Evolutionary conservation across 2,329 filamentous ascomycete genomes (phyloP), one percentile per base, ranked within the genome.

Genomic region (Claviceps maximensis): DNA sequence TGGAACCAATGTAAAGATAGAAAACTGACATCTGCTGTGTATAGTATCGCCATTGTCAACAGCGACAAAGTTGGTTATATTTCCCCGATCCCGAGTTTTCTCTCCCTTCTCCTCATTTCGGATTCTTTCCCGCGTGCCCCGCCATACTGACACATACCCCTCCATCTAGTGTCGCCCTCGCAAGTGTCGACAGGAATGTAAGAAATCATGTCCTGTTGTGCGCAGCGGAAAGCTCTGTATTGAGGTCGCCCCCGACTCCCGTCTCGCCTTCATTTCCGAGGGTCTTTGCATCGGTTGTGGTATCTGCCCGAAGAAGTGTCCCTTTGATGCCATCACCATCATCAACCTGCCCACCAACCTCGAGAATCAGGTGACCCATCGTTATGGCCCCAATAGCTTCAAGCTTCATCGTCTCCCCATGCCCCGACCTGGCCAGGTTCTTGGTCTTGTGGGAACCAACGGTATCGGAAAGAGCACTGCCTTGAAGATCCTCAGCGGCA

Each of bases 391-490:
- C 69, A 98, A 98, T 79, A 96, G 90, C 75, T 98, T 98, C 83
- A 98, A 98, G 79, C 83, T 98, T 60, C 93, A 98, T 72, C 84
- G 94, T 63, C 79, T 97, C 65, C 93, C 94, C 54, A 96, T 91
- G 80, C 93, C 93, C 58, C 84, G 93, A 56, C 91, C 93, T 33
- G 93, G 93, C 57, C 89, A 97, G 67, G 94, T 98, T 31, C 74
- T 98, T 54, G 93, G 93, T 76, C 79, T 98, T 51, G 94, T 98
- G 46, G 94, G 93, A 70, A 97, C 93, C 63, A 98, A 98, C 82
- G 93, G 94, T 89, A 98, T 97, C 64, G 93, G 93, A 72, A 98
- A 98, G 82, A 96, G 89, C 75, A 98, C 93, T n/a, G 94, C 93
- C 9, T 76, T 98, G 70, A 98, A 98, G 78, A 96, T 98, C 69